Base-by-base conservation (phyloP, 768 basidiomycete species). In the Leccinum boreale region DNA sequence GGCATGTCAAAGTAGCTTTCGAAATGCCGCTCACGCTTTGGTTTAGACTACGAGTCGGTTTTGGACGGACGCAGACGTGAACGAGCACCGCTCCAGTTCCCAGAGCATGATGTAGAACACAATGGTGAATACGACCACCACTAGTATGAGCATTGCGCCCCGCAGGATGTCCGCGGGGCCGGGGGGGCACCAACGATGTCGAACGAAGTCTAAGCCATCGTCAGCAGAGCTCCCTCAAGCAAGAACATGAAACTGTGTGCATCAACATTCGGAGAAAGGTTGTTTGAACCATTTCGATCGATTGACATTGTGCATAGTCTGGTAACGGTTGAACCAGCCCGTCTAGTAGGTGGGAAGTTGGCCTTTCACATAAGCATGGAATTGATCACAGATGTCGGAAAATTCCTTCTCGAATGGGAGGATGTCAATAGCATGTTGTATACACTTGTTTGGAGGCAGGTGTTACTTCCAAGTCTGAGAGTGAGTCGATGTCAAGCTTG, bases 121-220 rank as follows among this genome's bases (percentile, higher is more conserved):
- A 31, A 67, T 19, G 23, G 59, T 70, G 42, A 67, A 57, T 39
- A 59, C 45, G 21, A 71, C 31, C 29, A 70, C 58, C 2, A 56
- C 59, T 23, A 62, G n/a, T n/a, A n/a, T 48, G 45, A 69, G 54
- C 45, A 65, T 58, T 3, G 52, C 54, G 3, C 64, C 59, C n/a
- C 59, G 61, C 46, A 70, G 26, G 0, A 52, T 29, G 44, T 66
- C 52, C 15, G 53, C 23, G 3, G 19, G 23, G 3, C 23, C 23
- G n/a, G 24, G 11, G 11, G 39, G n/a, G 39, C n/a, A 11, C 31
- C 28, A 57, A 42, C 39, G 62, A 11, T 54, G 66, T n/a, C n/a
- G n/a, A 46, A 29, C 64, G 26, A 57, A 8, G 11, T 21, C 28
- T 29, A 50, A 39, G 26, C 12, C 14, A 15, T 17, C 14, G 7